phyloP scores from a whole-genome alignment of 2,329 filamentous ascomycete species.

The Hansfordia pulvinata region DNA sequence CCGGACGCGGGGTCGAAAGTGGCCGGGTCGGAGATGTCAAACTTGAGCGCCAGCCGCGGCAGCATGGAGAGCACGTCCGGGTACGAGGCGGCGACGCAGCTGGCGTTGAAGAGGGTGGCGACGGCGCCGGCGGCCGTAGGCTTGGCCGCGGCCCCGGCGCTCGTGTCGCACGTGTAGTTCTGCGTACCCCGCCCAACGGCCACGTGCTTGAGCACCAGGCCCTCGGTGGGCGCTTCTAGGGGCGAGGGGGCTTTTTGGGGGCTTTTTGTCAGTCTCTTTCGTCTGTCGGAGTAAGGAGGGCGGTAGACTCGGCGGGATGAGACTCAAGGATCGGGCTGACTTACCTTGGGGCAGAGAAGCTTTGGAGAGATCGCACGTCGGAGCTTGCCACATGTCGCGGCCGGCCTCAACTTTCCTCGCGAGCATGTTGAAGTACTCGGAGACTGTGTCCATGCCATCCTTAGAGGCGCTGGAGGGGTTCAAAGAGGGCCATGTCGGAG shows the following conservation, averaged over 20 bases:
- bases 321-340: slow-evolving; percentile 12
- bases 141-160: slow-evolving; percentile 39
- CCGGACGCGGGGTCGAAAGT: slow-evolving; percentile 5
- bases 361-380: slow-evolving; percentile 39
- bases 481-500: slow-evolving; percentile 31
- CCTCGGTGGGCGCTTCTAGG: slow-evolving; percentile 46
- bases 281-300: no score
- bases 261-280: slow-evolving; percentile 13
- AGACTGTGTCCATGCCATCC: slow-evolving; percentile 30
- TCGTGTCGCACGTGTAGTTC: slow-evolving; percentile 79
- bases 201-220: slow-evolving; percentile 59
- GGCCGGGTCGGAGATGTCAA: slow-evolving; percentile 39
- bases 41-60: slow-evolving; percentile 54
- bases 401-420: slow-evolving; percentile 38
- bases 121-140: slow-evolving; percentile 61
- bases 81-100: slow-evolving; percentile 60
- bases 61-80: slow-evolving; percentile 53
- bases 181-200: slow-evolving; percentile 80
- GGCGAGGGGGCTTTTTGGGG: slow-evolving; percentile 39
- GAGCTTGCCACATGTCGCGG: slow-evolving; percentile 24
- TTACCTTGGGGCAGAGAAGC: slow-evolving; percentile 36
- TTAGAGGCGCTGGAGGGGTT: slow-evolving; percentile 24
- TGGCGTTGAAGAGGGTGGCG: slow-evolving; percentile 78
- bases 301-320: no score
- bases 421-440: slow-evolving; percentile 47